Conservation (phyloP, 2,329 filamentous ascomycete genomes). For the Penicillium sp. region DNA sequence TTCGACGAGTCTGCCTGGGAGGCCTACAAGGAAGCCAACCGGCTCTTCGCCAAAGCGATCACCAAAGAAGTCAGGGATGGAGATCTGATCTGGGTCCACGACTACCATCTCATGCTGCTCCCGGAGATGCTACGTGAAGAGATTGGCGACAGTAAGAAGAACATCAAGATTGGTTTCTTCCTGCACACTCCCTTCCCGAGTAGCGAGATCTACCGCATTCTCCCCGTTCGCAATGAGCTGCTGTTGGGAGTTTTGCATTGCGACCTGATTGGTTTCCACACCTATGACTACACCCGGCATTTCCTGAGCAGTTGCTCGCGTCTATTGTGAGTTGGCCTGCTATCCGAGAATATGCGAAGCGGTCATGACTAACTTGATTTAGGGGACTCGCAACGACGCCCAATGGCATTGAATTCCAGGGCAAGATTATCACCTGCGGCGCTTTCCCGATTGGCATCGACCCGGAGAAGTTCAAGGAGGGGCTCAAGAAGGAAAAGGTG, state of each 20-base stretch:
- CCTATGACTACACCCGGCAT: slow-evolving; percentile 97
- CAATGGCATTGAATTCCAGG: slow-evolving; percentile 88
- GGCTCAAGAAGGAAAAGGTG: slow-evolving; percentile 80
- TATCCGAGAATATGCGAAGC: not conserved
- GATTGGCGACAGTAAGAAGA: slow-evolving; percentile 76
- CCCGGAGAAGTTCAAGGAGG: slow-evolving; percentile 92
- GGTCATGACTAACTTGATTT: slow-evolving; percentile 7
- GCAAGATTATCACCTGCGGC: slow-evolving; percentile 85
- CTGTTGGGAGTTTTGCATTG: slow-evolving; percentile 86
- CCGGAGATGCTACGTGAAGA: slow-evolving; percentile 94
- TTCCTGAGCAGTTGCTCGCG: slow-evolving; percentile 96
- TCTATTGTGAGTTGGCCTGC: slow-evolving; percentile 65
- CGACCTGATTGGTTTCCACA: slow-evolving; percentile 96
- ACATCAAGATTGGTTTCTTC: slow-evolving; percentile 98
- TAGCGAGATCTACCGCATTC: slow-evolving; percentile 93
- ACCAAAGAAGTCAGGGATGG: slow-evolving; percentile 86
- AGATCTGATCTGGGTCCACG: slow-evolving; percentile 96
- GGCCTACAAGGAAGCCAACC: slow-evolving; percentile 90
- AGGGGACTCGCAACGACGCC: slow-evolving; percentile 70
- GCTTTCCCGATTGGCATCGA: slow-evolving; percentile 98
- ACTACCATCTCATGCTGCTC: slow-evolving; percentile 97
- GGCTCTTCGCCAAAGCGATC: slow-evolving; percentile 85
- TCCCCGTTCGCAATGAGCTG: slow-evolving; percentile 88
- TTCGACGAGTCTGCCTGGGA: slow-evolving; percentile 95
- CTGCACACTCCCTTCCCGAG: slow-evolving; percentile 96